These are phyloP conservation scores for Chalaropsis ovoidea DNA, from an alignment of 2,329 filamentous ascomycete species.

Conservation along the genomic window DNA sequence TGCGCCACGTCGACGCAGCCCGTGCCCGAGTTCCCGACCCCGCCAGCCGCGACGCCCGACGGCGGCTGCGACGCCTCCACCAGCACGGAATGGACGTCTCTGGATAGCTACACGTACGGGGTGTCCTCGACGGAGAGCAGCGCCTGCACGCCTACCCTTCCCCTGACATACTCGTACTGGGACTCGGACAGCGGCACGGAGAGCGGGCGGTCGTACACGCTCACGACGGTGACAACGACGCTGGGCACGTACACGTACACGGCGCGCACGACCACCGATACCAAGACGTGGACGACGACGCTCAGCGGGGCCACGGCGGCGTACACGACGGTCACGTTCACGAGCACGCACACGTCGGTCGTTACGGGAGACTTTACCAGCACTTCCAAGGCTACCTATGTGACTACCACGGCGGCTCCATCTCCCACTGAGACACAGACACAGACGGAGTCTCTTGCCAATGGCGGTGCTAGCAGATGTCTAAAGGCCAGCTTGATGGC, in stretches of 20 bases:
- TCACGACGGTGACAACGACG: constrained; percentile 22
- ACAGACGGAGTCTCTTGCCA: constrained; percentile 5
- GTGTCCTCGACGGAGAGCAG: constrained; percentile 1
- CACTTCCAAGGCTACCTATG: constrained; percentile 21
- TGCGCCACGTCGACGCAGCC: constrained; percentile 18
- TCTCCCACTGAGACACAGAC: not conserved
- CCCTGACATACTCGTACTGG: constrained; percentile 12
- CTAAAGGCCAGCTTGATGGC: constrained; percentile 5
- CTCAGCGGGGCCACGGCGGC: constrained; percentile 20
- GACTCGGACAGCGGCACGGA: not conserved
- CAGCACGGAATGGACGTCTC: not conserved
- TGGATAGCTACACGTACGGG: constrained; percentile 18
- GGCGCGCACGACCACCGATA: constrained; percentile 14
- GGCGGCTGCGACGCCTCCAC: not conserved
- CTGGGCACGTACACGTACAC: constrained; percentile 22
- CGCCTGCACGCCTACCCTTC: not conserved
- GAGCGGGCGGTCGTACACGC: constrained; percentile 12
- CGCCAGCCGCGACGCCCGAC: not conserved
- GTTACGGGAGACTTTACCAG: constrained; percentile 21
- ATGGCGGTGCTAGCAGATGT: not conserved
- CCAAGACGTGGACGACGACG: constrained; percentile 23
- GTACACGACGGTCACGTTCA: constrained; percentile 24
- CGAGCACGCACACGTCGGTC: constrained; percentile 15
- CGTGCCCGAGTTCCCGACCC: not conserved
- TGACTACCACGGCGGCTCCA: constrained; percentile 19